phyloP scores from a whole-genome alignment of 2,329 filamentous ascomycete species.

The Aureobasidium namibiae region DNA sequence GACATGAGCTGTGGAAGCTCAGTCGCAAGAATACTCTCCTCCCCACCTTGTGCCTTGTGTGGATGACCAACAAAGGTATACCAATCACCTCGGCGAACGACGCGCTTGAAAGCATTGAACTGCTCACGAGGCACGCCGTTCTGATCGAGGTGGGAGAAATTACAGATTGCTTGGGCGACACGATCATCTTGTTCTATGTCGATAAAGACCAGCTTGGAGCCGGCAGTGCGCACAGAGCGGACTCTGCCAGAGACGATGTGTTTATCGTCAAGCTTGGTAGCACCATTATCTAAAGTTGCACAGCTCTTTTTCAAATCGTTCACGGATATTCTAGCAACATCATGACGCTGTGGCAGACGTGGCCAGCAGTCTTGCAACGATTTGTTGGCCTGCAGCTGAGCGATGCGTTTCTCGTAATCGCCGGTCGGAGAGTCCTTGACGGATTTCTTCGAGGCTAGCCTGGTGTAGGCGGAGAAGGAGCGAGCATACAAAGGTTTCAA shows the following conservation, averaged over 20 bases:
- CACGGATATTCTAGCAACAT: slow-evolving; percentile 19
- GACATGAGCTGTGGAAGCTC: slow-evolving; percentile 64
- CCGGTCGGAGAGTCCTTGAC: slow-evolving; percentile 21
- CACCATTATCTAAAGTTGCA: slow-evolving; percentile 3
- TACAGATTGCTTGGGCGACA: slow-evolving; percentile 68
- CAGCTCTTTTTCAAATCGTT: slow-evolving; percentile 13
- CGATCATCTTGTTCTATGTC: slow-evolving; percentile 67
- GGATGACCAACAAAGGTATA: slow-evolving; percentile 33
- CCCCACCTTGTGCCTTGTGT: slow-evolving; percentile 50
- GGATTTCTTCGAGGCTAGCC: slow-evolving; percentile 7
- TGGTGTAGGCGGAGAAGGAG: slow-evolving; percentile 37
- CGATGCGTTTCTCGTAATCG: slow-evolving; percentile 43
- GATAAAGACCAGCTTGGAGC: slow-evolving; percentile 76
- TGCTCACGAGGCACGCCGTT: slow-evolving; percentile 30
- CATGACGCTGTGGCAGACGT: slow-evolving; percentile 27
- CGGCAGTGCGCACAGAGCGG: slow-evolving; percentile 58
- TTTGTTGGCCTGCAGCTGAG: slow-evolving; percentile 44
- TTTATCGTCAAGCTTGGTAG: background rate
- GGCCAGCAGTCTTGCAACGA: slow-evolving; percentile 50
- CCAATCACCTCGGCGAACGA: slow-evolving; percentile 73
- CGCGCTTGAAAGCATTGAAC: slow-evolving; percentile 54
- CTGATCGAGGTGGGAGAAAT: slow-evolving; percentile 47
- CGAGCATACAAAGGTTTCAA: slow-evolving; percentile 38
- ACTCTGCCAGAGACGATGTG: slow-evolving; percentile 55
- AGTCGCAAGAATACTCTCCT: slow-evolving; percentile 64